Base-by-base conservation (phyloP, 2,329 filamentous ascomycete species). In the Neophaeococcomyces mojaviensis region DNA sequence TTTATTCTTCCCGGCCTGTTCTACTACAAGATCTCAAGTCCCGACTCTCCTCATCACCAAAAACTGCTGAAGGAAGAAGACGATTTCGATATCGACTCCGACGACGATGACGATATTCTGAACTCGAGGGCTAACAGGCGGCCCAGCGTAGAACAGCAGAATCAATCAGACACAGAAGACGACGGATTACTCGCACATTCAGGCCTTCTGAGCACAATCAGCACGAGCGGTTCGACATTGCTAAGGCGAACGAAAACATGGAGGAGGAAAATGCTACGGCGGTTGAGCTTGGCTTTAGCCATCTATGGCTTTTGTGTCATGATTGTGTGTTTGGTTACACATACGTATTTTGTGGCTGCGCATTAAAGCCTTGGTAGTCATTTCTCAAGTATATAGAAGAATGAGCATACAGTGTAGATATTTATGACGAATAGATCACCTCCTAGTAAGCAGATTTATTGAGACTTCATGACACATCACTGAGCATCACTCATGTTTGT, bases 11-110 rank as follows among this genome's bases (percentile, higher is more conserved):
- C 92, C 0, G 92, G 92, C 0, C 68, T 98, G 3, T 98, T 98
- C 65, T 98, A 97, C 67, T 98, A 97, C 70, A 97, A 97, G 67
- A 97, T 98, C 49, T 94, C 88, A 10, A 81, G 87, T 19, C 92
- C 92, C 0, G 84, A 95, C 46, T 90, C 86, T 36, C 77, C 82
- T 22, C 81, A 90, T 52, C 88, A 96, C 58, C 90, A 95, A 62
- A 79, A 84, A 12, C 71, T 97, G 8, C 72, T 88, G 52, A 97
- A 97, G 64, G 88, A 92, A 59, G 88, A 96, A 55, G 92, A 97
- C 57, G 83, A 85, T 39, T 74, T 73, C 20, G 72, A 73, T 7
- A 69, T 67, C 15, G 72, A 71, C 1, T 78, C 77, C 31, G 71
- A 76, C 0, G 68, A 78, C 51, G 62, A 66, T 12, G 64, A 58